phyloP scores from a whole-genome alignment of 148 eudicot species.

The Beta vulgaris region DNA sequence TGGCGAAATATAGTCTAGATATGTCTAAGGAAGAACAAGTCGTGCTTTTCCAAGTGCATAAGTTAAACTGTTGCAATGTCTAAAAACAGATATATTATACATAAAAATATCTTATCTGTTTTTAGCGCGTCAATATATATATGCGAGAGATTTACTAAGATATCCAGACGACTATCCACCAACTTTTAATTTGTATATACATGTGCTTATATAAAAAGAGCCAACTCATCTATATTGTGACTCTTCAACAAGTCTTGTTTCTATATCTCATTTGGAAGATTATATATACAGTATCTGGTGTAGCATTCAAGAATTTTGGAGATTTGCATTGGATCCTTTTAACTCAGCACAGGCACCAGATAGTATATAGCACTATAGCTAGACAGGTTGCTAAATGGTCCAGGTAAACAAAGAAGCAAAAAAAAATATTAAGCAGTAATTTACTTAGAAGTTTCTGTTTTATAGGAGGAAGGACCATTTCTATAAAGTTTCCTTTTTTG shows the following conservation, averaged over 20 bases:
- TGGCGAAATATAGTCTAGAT: no score
- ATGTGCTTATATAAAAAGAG: no score
- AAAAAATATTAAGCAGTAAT: neutral
- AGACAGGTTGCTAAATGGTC: constrained; percentile 13
- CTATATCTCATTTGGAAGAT: neutral
- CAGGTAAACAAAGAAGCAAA: constrained; percentile 15
- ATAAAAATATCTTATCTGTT: no score
- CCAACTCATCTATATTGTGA: neutral
- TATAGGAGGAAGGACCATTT: constrained; percentile 25
- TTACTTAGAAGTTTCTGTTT: constrained; percentile 19
- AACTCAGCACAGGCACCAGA: neutral
- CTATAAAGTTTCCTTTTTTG: constrained; percentile 16
- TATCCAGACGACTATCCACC: no score
- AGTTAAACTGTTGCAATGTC: no score
- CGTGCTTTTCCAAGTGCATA: no score
- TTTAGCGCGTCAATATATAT: no score
- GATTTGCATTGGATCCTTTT: constrained; percentile 24
- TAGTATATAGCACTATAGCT: no score
- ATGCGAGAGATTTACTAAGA: no score
- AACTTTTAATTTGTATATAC: no score
- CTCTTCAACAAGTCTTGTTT: constrained; percentile 1
- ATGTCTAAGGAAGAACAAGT: no score
- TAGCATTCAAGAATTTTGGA: constrained; percentile 9
- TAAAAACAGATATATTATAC: no score
- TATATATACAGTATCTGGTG: neutral